Base-by-base conservation (phyloP, 2,329 filamentous ascomycete species). In the Scedosporium apiospermum region DNA sequence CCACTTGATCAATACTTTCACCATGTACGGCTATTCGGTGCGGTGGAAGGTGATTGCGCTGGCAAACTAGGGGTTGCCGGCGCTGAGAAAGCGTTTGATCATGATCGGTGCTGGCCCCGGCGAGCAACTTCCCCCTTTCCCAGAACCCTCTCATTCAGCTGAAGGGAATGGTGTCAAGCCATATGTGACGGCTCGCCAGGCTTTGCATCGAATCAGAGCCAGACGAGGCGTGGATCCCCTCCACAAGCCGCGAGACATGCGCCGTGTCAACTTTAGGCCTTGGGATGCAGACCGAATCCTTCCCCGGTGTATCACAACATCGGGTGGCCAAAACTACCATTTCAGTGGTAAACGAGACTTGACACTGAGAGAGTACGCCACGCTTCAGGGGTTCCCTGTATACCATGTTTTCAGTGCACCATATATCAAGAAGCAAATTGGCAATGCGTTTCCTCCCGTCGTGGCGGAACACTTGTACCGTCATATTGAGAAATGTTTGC, bases 371-470 rank as follows among this genome's bases (percentile, higher is more conserved):
- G 91, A 96, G 69, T 80, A 84, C 26, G 88, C 90, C 0, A 78
- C 78, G 2, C 71, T 95, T 0, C 88, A 91, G 66, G 87, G 86
- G 0, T 95, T 95, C 61, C 88, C 88, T 0, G 64, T 74, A 0
- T 69, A 75, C 2, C 88, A 90, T 69, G 70, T 71, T 0, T 93
- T 93, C 68, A 76, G 71, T 0, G 70, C 72, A 18, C 73, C 71
- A 0, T 71, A 69, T 14, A 74, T 83, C 16, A 82, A 82, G 66
- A 81, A 78, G 65, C 89, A 92, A 70, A 89, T 93, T 65, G 90
- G 90, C 0, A 93, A 95, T 68, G 90, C 90, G 0, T 91, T 93
- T 16, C 88, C 91, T 0, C 84, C 89, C 0, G 75, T 75, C 30
- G 80, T 82, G 0, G 84, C 84, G 2, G 73, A 74, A 27, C 72